These are phyloP conservation scores for Penicillium psychrosexuale DNA, from an alignment of 2,329 filamentous ascomycete species.

Conservation along the genomic window DNA sequence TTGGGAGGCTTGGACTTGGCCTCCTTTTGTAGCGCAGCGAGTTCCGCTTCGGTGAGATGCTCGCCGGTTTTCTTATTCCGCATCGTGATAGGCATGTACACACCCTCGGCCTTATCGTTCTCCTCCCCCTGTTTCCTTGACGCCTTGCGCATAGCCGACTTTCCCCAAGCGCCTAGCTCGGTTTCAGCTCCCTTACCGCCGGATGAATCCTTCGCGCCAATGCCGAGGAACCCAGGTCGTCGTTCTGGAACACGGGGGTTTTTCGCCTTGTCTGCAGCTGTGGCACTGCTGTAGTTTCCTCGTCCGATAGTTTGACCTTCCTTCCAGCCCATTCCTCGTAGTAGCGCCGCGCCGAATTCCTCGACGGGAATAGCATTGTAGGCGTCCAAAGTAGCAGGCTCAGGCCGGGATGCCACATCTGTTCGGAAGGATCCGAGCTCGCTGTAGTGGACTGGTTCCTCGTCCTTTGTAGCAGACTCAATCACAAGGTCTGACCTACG, in stretches of 20 bases:
- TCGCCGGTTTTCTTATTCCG: conserved; percentile 62
- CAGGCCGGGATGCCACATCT: conserved; percentile 69
- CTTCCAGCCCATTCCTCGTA: conserved; percentile 96
- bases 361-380: conserved; percentile 90
- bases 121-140: conserved; percentile 57
- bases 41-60: conserved; percentile 60
- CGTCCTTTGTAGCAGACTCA: conserved; percentile 31
- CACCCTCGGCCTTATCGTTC: conserved; percentile 43
- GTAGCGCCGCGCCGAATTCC: conserved; percentile 85
- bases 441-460: conserved; percentile 29
- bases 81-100: conserved; percentile 62
- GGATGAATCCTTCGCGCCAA: conserved; percentile 78
- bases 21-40: conserved; percentile 52
- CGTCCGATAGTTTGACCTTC: conserved; percentile 58
- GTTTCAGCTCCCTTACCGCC: conserved; percentile 55
- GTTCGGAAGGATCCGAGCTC: conserved; percentile 62
- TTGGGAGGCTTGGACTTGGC: conserved; percentile 45
- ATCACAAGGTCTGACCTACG: conserved; percentile 54
- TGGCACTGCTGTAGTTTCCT: conserved; percentile 49
- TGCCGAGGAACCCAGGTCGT: conserved; percentile 76
- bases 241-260: conserved; percentile 66
- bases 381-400: conserved; percentile 72
- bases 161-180: conserved; percentile 78
- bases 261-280: conserved; percentile 45
- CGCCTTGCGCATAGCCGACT: conserved; percentile 53